Base-by-base conservation (phyloP, 306 rosid species). In the Fagus sylvatica region DNA sequence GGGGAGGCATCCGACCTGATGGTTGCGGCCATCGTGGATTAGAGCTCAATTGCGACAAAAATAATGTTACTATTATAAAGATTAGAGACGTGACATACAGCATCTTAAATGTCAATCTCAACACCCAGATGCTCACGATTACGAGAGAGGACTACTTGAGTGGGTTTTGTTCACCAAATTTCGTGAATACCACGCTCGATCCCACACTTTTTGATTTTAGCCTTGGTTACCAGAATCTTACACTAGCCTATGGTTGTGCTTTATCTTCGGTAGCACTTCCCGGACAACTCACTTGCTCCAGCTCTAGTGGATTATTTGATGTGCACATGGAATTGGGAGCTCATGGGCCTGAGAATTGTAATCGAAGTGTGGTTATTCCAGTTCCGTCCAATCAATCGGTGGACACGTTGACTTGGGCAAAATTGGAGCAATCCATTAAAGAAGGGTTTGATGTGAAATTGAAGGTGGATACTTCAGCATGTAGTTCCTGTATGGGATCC, bases 21-120 rank as follows among this genome's bases (percentile, higher is more conserved):
- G 41, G 0, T 40, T 92, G 97, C 72, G 96, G 93, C 61, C 8
- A 83, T 74, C 89, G 81, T 46, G 67, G 40, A 10, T 62, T 89
- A 36, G 17, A 59, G 7, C 82, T 89, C 41, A 7, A 1, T 3
- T 92, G 97, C 51, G 6, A 30, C 15, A 1, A 7, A 3, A 49
- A 11, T 37, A 49, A 11, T 37, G 65, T 3, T 8, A 11, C 81
- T 42, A 60, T 69, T 76, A 76, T 90, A 32, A 64, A 74, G 19
- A 89, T 90, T 61, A 54, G 33, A n/a, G 72, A 28, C 9, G 78
- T 82, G 71, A 48, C 0, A 2, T 92, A 86, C 85, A 1, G 12
- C 2, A 70, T 92, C 76, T 30, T 78, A 65, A 61, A 9, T 0
- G 72, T 82, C 7, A 16, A 79, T n/a, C 74, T 53, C 1, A 4